Evolutionary conservation across 208 protist species (phyloP), one percentile per base, ranked within the genome.

Genomic region (Crithidia expoeki): DNA sequence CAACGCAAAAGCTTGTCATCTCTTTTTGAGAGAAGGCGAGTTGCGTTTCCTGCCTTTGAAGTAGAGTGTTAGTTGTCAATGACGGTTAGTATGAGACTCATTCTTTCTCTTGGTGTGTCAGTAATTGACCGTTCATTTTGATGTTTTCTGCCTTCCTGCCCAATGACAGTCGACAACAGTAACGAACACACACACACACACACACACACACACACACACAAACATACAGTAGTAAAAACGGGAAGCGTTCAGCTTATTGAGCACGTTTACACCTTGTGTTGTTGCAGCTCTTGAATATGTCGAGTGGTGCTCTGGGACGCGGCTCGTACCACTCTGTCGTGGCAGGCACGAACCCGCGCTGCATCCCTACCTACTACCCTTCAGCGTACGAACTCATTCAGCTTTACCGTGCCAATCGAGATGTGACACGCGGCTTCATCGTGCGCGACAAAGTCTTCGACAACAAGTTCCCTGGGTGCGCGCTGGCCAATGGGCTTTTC

Each of bases 381-480:
- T 79, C 75, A 33, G 67, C 90, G n/a, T 85, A 84, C 47, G 88
- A 97, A 53, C 71, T 95, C 19, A 86, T 97, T 67, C 79, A 93
- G 71, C 76, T 97, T 2, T 80, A 89, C 66, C 85, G 83, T 42
- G 85, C 84, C 12, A 81, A 94, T 66, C 66, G 81, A 33, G 85
- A 93, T 19, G 93, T 97, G 12, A 65, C 86, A 34, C 83, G 81
- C 16, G 61, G 83, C 68, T 95, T 97, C 52, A 79, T 83, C 30
- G 85, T 95, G 4, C 76, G 93, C 1, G 93, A 97, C 58, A 93
- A 92, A 52, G 74, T 97, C 25, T 95, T 97, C 69, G 89, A 97
- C 72, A 97, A 97, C 68, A 95, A 95, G 62, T 94, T 97, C 70
- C 90, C 89, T 3, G 85, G 82, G 2, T 77, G 68, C 11, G 74